A percentile compares a stretch with the other conserved stretches of the same genome.
Evolutionary conservation across 306 rosid genomes (phyloP).

Genomic region (Malus fusca): DNA sequence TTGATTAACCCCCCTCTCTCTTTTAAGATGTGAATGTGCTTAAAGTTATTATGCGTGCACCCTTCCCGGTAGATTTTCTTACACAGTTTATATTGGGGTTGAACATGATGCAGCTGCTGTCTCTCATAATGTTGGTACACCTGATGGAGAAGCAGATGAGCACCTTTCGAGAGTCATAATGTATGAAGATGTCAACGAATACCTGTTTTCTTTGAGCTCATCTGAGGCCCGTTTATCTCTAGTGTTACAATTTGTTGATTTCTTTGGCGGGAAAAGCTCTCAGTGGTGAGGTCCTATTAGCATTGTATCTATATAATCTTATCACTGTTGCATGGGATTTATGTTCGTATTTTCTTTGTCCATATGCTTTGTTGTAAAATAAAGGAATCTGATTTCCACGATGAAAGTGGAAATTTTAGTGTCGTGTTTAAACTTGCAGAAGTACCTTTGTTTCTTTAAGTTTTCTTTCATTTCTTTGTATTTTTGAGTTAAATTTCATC

Average conservation of each 20-base stretch:
- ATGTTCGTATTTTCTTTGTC: background rate
- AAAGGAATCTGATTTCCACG: background rate
- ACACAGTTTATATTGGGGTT: constrained; percentile 14
- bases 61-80: constrained; percentile 2
- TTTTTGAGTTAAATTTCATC: background rate
- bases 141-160: constrained; percentile 54
- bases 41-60: background rate
- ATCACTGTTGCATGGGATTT: background rate
- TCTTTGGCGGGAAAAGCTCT: constrained; percentile 76
- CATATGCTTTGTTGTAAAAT: background rate
- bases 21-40: background rate
- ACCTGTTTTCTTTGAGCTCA: constrained; percentile 73
- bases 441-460: background rate
- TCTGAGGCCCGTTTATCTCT: constrained; percentile 64
- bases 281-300: constrained; percentile 54
- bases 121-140: constrained; percentile 29
- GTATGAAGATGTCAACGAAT: constrained; percentile 82
- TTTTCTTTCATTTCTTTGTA: background rate
- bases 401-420: background rate
- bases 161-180: constrained; percentile 61
- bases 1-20: background rate
- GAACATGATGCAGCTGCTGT: constrained; percentile 35
- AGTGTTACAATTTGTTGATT: constrained; percentile 65
- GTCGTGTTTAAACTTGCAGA: too few relatives aligned
- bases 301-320: background rate